Evolutionary conservation across 306 rosid species (phyloP).

Genomic region (Gleditsia sinensis): DNA sequence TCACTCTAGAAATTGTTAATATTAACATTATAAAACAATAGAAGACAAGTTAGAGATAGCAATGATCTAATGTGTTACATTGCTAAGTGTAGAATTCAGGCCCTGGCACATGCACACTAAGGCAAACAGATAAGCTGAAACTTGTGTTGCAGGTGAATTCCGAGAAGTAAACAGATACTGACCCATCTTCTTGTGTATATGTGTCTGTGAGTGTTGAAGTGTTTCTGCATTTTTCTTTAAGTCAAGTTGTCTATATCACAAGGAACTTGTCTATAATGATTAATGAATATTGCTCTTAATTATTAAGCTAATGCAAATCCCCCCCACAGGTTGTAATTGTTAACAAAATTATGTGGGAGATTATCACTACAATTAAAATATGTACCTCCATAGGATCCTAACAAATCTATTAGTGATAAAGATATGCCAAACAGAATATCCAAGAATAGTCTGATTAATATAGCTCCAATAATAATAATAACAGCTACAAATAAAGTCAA

Average conservation of each 20-base stretch:
- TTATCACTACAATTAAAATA: no score
- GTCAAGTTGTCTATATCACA: not conserved
- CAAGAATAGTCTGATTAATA: no score
- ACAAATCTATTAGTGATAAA: no score
- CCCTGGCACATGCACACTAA: not conserved
- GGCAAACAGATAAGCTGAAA: not conserved
- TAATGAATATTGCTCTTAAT: conserved; percentile 5
- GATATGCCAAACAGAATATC: no score
- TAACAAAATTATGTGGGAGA: no score
- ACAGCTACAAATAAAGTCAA: no score
- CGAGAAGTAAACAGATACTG: not conserved
- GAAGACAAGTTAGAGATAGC: conserved; percentile 3
- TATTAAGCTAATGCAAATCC: not conserved
- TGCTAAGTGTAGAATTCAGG: not conserved
- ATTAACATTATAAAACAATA: not conserved
- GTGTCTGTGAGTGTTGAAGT: not conserved
- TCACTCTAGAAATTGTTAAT: not conserved
- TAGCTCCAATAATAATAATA: no score
- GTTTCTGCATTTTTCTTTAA: not conserved
- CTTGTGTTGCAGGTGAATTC: not conserved
- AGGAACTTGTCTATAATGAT: conserved; percentile 7
- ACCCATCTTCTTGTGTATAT: not conserved
- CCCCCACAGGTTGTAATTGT: conserved; percentile 57
- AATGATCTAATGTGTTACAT: not conserved
- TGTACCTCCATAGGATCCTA: no score